Percentiles rank a stretch among this genome's conserved stretches.
These are phyloP conservation scores for Geotrichum europaeum DNA, from an alignment of 1,139 yeast genomes.

Conservation along the genomic window DNA sequence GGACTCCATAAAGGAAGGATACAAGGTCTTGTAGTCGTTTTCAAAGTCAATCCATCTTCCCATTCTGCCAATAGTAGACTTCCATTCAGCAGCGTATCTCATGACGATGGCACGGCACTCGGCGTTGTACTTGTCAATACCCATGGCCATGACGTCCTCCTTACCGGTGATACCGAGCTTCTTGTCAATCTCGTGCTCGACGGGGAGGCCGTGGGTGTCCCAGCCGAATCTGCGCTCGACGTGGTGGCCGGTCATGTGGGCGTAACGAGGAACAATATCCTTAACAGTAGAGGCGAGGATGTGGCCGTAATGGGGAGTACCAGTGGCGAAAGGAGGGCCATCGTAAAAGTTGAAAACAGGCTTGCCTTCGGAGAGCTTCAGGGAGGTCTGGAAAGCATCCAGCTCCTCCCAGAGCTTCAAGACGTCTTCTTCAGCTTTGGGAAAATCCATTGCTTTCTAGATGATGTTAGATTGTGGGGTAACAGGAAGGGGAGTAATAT, in stretches of 20 bases:
- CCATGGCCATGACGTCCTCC: conserved; percentile 89
- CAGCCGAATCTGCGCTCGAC: conserved; percentile 98
- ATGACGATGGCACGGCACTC: conserved; percentile 96
- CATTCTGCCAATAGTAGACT: conserved; percentile 80
- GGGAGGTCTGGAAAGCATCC: conserved; percentile 84
- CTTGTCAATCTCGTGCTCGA: conserved; percentile 98
- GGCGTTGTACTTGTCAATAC: conserved; percentile 85
- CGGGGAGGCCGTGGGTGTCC: conserved; percentile 99
- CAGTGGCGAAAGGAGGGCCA: conserved; percentile 99
- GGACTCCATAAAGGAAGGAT: conserved; percentile 94
- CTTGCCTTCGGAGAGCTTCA: conserved; percentile 75
- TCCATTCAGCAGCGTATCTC: conserved; percentile 96
- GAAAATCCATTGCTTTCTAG: conserved; percentile 47
- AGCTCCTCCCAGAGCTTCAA: conserved; percentile 78
- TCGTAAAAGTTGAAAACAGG: conserved; percentile 92
- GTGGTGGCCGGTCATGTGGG: conserved; percentile 93
- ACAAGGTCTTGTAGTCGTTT: conserved; percentile 93
- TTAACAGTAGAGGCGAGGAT: conserved; percentile 92
- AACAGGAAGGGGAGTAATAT: too few relatives aligned
- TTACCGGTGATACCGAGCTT: conserved; percentile 88
- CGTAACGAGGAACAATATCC: conserved; percentile 96
- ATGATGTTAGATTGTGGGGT: not conserved
- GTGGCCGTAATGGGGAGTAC: conserved; percentile 98
- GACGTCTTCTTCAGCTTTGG: conserved; percentile 81
- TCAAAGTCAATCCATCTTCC: conserved; percentile 99